Conservation (phyloP, 441 rosid species). For the Populus hybrid region DNA sequence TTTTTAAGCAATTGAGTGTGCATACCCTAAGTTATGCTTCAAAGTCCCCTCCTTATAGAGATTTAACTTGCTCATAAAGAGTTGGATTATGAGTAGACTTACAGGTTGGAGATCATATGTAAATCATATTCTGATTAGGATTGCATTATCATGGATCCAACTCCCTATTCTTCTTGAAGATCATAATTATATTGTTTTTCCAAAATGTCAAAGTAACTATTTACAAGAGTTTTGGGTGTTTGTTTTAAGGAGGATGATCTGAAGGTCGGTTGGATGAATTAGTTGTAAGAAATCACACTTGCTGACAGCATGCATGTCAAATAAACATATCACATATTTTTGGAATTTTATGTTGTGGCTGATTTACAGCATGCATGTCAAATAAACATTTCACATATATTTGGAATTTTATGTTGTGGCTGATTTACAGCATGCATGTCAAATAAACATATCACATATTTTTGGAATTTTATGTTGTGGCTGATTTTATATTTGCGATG, state of each 20-base stretch:
- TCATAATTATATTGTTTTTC: neutral
- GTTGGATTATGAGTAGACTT: neutral
- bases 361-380: neutral
- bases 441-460: no score
- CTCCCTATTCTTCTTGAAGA: neutral
- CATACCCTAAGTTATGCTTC: neutral
- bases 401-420: neutral
- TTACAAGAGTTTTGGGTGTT: neutral
- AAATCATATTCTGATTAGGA: neutral
- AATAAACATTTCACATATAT: no score
- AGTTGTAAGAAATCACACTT: neutral
- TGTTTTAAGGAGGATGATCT: neutral
- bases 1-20: neutral
- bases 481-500: neutral
- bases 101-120: neutral
- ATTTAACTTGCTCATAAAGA: neutral
- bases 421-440: neutral
- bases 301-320: neutral
- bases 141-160: neutral
- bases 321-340: neutral
- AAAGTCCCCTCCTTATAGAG: neutral
- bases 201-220: neutral
- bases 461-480: neutral
- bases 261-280: neutral
- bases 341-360: neutral